Evolutionary conservation across 768 basidiomycete genomes (phyloP).

Genomic region (Nidularia sp.): DNA sequence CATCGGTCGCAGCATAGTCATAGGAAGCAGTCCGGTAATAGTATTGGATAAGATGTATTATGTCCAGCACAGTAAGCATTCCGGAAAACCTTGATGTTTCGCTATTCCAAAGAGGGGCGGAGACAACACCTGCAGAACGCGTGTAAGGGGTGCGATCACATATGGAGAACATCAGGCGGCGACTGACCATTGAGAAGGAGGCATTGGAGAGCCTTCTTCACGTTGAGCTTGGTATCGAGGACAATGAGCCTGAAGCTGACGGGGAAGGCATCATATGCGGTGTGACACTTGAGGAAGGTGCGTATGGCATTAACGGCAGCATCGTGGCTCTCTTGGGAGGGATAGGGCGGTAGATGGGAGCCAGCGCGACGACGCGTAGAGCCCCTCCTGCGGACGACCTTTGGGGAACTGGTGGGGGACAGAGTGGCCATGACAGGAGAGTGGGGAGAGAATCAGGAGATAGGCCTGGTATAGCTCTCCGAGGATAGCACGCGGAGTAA

Average conservation of each 20-base stretch:
- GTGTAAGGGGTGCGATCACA: constrained; percentile 3
- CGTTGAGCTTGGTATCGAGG: constrained; percentile 91
- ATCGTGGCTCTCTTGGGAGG: constrained; percentile 61
- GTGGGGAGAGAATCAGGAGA: constrained; percentile 5
- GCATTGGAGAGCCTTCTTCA: constrained; percentile 91
- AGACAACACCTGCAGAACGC: constrained; percentile 76
- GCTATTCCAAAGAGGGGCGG: constrained; percentile 97
- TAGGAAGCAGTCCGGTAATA: constrained; percentile 88
- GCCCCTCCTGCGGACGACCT: constrained; percentile 42
- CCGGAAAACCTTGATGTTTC: constrained; percentile 90
- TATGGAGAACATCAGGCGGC: constrained; percentile 3
- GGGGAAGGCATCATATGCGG: constrained; percentile 95
- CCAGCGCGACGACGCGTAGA: constrained; percentile 55
- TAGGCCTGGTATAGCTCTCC: too few relatives aligned
- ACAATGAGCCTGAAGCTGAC: constrained; percentile 96
- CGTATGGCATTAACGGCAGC: constrained; percentile 69
- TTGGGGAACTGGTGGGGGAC: constrained; percentile 46
- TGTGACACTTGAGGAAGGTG: constrained; percentile 77
- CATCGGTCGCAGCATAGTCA: constrained; percentile 84
- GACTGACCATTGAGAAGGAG: constrained; percentile 71
- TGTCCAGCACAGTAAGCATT: constrained; percentile 99
- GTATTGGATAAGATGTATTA: constrained; percentile 98
- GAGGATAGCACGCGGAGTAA: too few relatives aligned
- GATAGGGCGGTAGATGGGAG: constrained; percentile 57
- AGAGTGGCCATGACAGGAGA: constrained; percentile 36